phyloP scores from a whole-genome alignment of 2,329 filamentous ascomycete genomes.

The Ophiostoma tasmaniense region DNA sequence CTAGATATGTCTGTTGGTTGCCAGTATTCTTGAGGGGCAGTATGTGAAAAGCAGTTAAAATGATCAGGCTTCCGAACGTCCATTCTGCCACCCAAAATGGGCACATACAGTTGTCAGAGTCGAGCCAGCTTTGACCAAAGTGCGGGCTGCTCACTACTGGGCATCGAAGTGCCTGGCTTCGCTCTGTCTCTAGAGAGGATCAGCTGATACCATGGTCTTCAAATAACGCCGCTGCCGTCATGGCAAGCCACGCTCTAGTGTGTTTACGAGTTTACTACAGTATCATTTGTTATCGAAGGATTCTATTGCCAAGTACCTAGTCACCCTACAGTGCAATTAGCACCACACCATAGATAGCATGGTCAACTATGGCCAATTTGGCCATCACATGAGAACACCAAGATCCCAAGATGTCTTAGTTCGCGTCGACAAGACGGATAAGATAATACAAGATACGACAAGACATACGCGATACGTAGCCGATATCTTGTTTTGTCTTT shows the following conservation, averaged over 20 bases:
- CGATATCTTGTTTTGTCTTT: neutral
- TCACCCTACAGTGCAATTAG: neutral
- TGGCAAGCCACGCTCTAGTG: neutral
- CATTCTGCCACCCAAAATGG: too few relatives aligned
- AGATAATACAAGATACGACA: neutral
- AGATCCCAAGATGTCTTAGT: neutral
- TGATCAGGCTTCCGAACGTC: too few relatives aligned
- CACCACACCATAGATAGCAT: neutral
- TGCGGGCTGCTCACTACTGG: neutral
- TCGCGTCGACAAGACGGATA: neutral
- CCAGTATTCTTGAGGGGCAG: too few relatives aligned
- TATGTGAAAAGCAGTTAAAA: too few relatives aligned
- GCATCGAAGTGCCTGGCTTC: neutral
- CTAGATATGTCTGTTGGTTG: too few relatives aligned
- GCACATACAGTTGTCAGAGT: neutral
- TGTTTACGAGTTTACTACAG: neutral
- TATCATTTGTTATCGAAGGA: neutral
- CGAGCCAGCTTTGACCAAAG: neutral
- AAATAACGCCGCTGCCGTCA: neutral
- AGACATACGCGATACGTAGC: neutral
- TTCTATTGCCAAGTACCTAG: neutral
- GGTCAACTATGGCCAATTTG: neutral
- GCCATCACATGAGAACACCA: neutral
- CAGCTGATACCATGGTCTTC: neutral
- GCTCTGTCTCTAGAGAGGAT: neutral